Percentiles rank a stretch among this genome's conserved stretches.
Conservation (phyloP, 2,329 filamentous ascomycete genomes). For the Nemania sp. region DNA sequence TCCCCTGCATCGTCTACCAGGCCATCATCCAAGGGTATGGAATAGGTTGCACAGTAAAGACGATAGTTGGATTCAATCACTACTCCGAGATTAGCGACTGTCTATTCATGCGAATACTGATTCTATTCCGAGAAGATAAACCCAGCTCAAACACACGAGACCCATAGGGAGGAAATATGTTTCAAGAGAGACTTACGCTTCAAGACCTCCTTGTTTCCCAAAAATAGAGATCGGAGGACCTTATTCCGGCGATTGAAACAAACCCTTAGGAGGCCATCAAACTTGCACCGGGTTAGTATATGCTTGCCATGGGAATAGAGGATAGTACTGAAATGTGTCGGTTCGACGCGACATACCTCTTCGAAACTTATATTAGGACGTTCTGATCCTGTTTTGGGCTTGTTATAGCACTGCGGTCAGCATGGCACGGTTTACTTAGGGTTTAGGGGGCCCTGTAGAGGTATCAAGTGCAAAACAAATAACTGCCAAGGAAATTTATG, state of each 20-base stretch:
- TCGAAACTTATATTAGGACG: constrained; percentile 91
- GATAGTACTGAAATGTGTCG: not conserved
- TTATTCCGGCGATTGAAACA: constrained; percentile 88
- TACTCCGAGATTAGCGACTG: constrained; percentile 73
- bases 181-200: constrained; percentile 29
- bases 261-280: constrained; percentile 77
- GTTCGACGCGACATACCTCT: constrained; percentile 60
- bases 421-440: no score
- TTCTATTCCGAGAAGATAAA: not conserved
- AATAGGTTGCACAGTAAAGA: constrained; percentile 89
- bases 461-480: no score
- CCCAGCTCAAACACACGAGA: not conserved
- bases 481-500: no score
- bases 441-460: no score
- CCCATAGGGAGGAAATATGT: not conserved
- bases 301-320: not conserved
- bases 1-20: constrained; percentile 59
- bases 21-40: constrained; percentile 80
- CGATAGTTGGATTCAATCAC: constrained; percentile 89
- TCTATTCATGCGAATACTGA: not conserved
- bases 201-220: constrained; percentile 40
- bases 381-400: constrained; percentile 78
- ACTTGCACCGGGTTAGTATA: constrained; percentile 31
- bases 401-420: no score
- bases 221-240: constrained; percentile 74